Evolutionary conservation across 2,329 filamentous ascomycete genomes (phyloP), one percentile per base, ranked within the genome.

Genomic region (Fusarium keratoplasticum): DNA sequence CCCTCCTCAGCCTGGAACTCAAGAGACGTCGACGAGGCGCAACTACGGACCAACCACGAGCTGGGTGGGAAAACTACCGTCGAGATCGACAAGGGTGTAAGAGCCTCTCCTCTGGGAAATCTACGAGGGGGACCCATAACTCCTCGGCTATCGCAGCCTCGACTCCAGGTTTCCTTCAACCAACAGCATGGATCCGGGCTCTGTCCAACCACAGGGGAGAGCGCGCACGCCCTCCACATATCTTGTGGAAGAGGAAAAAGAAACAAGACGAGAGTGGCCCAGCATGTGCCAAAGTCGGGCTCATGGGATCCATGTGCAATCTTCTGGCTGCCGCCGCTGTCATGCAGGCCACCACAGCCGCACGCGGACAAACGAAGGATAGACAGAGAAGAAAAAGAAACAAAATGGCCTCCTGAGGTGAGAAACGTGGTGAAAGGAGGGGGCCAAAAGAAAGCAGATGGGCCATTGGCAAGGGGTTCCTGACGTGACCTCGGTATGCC

Each of bases 61-160:
- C 50, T 67, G 65, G 73, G 75, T 78, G 76, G 73, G 75, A 78
- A 77, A 67, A 78, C 67, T 71, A 64, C 59, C 61, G 54, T 68
- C 67, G 27, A 61, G 61, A 68, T 57, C 65, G 66, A 77, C 76
- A 75, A 78, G 76, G 76, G 73, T 77, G 52, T 58, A 29, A 38
- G 73, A 66, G 70, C 70, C 67, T 71, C 69, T 52, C 70, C 67
- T 71, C 69, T 52, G 55, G 27, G 59, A 66, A 68, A 65, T 59
- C 52, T 35, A 59, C 33, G 27, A 66, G 44, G 44, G 47, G 25
- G 47, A 52, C 25, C 59, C 62, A 65, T 70, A 63, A 69, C 47
- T 64, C 66, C 69, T 78, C 76, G 76, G 75, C 58, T 77, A 78
- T 78, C 76, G 69, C 63, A 67, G 58, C 65, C 69, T 75, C 69